Evolutionary conservation across 441 rosid species (phyloP).

Genomic region (Brassica balearica): DNA sequence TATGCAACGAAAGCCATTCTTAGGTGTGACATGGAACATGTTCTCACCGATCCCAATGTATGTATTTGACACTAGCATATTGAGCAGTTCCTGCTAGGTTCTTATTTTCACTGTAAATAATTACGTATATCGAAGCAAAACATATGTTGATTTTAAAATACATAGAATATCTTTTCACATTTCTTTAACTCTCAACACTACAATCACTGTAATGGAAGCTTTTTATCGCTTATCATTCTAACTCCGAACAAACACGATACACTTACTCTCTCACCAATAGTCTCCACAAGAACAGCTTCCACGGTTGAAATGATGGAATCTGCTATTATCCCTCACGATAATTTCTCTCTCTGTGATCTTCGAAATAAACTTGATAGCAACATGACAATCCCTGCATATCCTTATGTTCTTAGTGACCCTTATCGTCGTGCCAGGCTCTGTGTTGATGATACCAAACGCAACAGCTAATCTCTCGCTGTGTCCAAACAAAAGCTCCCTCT

Average conservation of each 20-base stretch:
- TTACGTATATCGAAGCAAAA: not conserved
- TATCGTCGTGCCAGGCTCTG: slow-evolving; percentile 69
- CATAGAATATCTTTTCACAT: not conserved
- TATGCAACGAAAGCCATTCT: not conserved
- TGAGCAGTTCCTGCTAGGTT: too few relatives aligned
- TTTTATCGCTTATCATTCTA: not conserved
- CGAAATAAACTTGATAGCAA: slow-evolving; percentile 66
- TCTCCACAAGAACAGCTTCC: slow-evolving; percentile 81
- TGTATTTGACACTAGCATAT: too few relatives aligned
- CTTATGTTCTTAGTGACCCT: slow-evolving; percentile 71
- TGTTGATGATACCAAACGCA: slow-evolving; percentile 72
- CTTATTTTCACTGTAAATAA: too few relatives aligned
- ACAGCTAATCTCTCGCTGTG: slow-evolving; percentile 80
- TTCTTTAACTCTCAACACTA: not conserved
- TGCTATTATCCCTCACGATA: slow-evolving; percentile 69
- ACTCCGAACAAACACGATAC: not conserved
- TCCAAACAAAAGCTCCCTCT: slow-evolving; percentile 54
- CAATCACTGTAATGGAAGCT: slow-evolving; percentile 6
- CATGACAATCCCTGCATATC: slow-evolving; percentile 69
- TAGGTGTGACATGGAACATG: slow-evolving; percentile 7
- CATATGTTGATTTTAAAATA: slow-evolving; percentile 8
- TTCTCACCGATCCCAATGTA: slow-evolving; percentile 62
- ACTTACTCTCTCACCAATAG: slow-evolving; percentile 60
- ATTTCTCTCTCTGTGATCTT: slow-evolving; percentile 69
- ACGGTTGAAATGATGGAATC: slow-evolving; percentile 74